phyloP scores from a whole-genome alignment of 2,329 filamentous ascomycete genomes.

The Neoscytalidium dimidiatum region DNA sequence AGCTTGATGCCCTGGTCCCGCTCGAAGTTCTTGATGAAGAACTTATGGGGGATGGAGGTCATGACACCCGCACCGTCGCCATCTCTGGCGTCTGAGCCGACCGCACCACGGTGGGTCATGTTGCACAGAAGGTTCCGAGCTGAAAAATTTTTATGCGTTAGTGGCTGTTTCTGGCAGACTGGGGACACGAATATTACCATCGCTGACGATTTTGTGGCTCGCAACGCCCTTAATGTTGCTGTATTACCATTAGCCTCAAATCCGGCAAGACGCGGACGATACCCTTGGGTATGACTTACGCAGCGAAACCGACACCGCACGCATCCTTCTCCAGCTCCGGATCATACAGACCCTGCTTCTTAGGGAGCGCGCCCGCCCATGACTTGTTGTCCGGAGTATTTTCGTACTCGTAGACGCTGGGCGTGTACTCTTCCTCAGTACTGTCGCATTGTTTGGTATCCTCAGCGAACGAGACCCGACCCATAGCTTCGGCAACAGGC shows the following conservation, averaged over 20 bases:
- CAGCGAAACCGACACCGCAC: slow-evolving; percentile 98
- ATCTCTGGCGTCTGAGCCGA: slow-evolving; percentile 95
- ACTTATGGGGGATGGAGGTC: slow-evolving; percentile 97
- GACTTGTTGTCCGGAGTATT: slow-evolving; percentile 77
- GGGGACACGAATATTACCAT: slow-evolving; percentile 63
- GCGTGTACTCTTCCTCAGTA: slow-evolving; percentile 59
- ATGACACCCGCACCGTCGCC: slow-evolving; percentile 98
- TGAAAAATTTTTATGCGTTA: slow-evolving; percentile 38
- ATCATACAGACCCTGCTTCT: slow-evolving; percentile 99
- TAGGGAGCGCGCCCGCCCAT: slow-evolving; percentile 91
- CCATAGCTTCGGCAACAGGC: slow-evolving; percentile 57
- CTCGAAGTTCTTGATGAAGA: slow-evolving; percentile 98
- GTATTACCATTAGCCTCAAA: slow-evolving; percentile 16
- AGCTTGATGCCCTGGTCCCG: slow-evolving; percentile 85
- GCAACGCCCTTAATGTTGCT: slow-evolving; percentile 97
- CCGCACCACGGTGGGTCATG: slow-evolving; percentile 99
- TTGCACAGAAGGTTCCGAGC: slow-evolving; percentile 95
- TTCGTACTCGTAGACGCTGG: slow-evolving; percentile 79
- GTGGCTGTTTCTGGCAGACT: not conserved
- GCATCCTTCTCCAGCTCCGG: slow-evolving; percentile 97
- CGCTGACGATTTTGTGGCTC: slow-evolving; percentile 97
- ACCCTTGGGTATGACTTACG: slow-evolving; percentile 62
- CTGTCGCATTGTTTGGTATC: slow-evolving; percentile 51
- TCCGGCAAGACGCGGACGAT: not conserved
- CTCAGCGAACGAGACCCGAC: slow-evolving; percentile 54